A percentile compares a stretch with the other conserved stretches of the same genome.
Conservation (phyloP, 345 rosid genomes). For the Jatropha curcas region DNA sequence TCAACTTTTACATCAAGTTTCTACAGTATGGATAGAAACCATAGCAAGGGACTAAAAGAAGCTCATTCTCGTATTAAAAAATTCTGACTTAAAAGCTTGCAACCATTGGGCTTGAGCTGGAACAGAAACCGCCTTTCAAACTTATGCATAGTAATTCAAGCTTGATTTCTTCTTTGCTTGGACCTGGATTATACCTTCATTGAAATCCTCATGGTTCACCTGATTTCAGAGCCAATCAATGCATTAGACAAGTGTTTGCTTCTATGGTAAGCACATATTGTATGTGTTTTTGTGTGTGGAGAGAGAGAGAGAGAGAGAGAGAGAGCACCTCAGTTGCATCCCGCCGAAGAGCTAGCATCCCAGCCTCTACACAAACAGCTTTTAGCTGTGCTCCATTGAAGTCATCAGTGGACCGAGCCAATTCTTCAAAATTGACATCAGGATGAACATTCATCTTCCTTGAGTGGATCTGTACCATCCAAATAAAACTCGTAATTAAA, state of each 20-base stretch:
- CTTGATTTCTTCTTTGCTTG: conserved; percentile 99
- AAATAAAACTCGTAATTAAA: background rate
- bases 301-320: conserved; percentile 6
- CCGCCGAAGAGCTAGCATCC: conserved; percentile 97
- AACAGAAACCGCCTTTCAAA: background rate
- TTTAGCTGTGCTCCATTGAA: conserved; percentile 98
- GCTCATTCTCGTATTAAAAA: background rate
- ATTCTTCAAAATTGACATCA: conserved; percentile 97
- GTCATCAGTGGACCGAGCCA: conserved; percentile 96
- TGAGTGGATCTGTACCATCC: conserved; percentile 74
- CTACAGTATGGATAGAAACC: background rate
- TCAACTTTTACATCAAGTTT: background rate
- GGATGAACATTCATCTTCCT: conserved; percentile 98
- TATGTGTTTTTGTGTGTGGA: background rate
- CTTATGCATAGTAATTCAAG: conserved; percentile 86
- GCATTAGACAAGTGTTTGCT: background rate
- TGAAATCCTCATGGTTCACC: conserved; percentile 99
- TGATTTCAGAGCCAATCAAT: conserved; percentile 30
- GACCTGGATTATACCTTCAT: conserved; percentile 98
- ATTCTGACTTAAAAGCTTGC: background rate
- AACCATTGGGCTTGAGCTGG: background rate
- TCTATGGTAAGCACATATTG: too few relatives aligned
- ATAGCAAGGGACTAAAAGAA: background rate
- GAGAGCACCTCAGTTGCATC: conserved; percentile 89
- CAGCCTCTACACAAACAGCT: conserved; percentile 99